A percentile compares a stretch with the other conserved stretches of the same genome.
Evolutionary conservation across 2,329 filamentous ascomycete genomes (phyloP).

Genomic region (Xylariomycetidae sp.): DNA sequence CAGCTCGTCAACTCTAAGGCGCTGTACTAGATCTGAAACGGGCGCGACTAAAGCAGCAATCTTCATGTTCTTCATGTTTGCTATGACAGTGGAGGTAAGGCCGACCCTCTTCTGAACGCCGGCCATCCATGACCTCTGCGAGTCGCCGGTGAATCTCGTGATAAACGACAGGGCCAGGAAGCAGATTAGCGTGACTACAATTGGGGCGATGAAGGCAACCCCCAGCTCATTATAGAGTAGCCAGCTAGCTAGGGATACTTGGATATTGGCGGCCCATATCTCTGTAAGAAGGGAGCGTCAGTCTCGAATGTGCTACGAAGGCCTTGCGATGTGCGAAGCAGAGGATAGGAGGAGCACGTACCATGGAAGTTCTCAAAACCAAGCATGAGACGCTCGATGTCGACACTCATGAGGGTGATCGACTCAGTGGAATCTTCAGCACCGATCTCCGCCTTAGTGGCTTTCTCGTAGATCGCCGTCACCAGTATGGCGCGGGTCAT

Average conservation of each 20-base stretch:
- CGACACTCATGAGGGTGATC: neutral
- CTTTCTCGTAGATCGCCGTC: neutral
- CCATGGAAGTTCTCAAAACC: conserved; percentile 33
- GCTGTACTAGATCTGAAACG: neutral
- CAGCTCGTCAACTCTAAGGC: neutral
- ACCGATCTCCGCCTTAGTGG: neutral
- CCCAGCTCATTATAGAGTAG: conserved; percentile 2
- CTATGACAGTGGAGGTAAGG: neutral
- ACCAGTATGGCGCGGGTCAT: neutral
- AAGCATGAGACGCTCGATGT: conserved; percentile 20
- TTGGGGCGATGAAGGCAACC: neutral
- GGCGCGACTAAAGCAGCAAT: neutral
- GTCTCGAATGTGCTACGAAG: too few relatives aligned
- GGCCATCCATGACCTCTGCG: neutral
- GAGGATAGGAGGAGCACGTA: too few relatives aligned
- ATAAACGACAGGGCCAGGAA: neutral
- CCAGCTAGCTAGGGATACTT: conserved; percentile 3
- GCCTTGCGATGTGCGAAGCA: too few relatives aligned
- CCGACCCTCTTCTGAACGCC: neutral
- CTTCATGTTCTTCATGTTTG: neutral
- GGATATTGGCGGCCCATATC: neutral
- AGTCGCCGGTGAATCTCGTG: neutral
- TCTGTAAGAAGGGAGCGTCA: conserved; percentile 25
- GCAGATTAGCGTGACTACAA: neutral
- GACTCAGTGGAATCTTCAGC: conserved; percentile 14